Evolutionary conservation across 2,329 filamentous ascomycete genomes (phyloP).

Genomic region (Aspergillus costaricaensis): DNA sequence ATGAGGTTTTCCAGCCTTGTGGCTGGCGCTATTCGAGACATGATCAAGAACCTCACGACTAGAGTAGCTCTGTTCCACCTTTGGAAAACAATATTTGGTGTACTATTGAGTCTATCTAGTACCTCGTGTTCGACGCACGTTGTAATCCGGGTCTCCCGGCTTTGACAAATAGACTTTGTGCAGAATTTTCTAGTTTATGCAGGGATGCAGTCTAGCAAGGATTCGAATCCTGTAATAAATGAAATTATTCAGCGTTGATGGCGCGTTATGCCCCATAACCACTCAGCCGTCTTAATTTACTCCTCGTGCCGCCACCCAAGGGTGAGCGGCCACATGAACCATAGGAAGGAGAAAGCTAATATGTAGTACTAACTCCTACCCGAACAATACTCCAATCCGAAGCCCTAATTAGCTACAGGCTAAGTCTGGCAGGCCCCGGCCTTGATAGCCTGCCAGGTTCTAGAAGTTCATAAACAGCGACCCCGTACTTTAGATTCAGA

Average conservation of each 20-base stretch:
- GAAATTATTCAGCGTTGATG: conserved; percentile 1
- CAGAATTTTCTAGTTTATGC: neutral
- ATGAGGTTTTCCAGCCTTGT: neutral
- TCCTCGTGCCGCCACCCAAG: neutral
- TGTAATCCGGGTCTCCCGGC: neutral
- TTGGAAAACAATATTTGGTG: neutral
- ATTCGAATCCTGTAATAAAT: neutral
- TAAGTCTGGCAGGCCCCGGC: neutral
- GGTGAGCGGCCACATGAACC: neutral
- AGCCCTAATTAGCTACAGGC: neutral
- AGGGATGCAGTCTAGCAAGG: neutral
- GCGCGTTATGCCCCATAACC: neutral
- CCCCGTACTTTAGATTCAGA: neutral
- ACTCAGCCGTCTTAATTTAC: neutral
- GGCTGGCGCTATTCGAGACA: neutral
- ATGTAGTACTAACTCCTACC: neutral
- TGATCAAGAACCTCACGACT: neutral
- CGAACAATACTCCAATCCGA: too few relatives aligned
- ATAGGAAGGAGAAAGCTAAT: neutral
- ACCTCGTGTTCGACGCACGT: neutral
- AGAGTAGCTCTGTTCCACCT: neutral
- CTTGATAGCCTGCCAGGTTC: neutral
- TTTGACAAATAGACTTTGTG: neutral
- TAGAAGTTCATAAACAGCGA: conserved; percentile 1
- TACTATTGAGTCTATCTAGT: neutral